Percentiles rank a stretch among this genome's conserved stretches.
Evolutionary conservation across 306 rosid species (phyloP).

Genomic region (Castanea crenata): DNA sequence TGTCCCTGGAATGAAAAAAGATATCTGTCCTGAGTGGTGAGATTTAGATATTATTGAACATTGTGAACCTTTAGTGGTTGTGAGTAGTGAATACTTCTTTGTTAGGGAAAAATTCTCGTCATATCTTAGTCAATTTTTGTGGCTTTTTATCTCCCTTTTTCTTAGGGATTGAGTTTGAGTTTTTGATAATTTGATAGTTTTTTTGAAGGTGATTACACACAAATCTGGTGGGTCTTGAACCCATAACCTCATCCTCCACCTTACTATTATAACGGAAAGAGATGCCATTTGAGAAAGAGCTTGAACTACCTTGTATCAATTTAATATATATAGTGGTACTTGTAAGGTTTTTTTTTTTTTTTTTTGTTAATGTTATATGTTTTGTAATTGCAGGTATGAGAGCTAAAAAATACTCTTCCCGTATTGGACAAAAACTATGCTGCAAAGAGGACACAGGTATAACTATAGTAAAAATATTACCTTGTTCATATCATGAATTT

Average conservation of each 20-base stretch:
- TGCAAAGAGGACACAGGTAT: slow-evolving; percentile 67
- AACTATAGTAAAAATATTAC: neutral
- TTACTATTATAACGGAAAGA: no score
- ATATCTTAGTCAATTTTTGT: no score
- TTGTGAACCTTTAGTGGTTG: neutral
- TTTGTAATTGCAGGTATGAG: slow-evolving; percentile 56
- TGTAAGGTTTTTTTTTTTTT: neutral
- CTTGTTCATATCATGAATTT: neutral
- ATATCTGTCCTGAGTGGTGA: neutral
- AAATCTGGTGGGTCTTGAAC: no score
- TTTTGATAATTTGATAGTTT: no score
- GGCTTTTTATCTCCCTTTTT: no score
- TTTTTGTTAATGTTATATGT: slow-evolving; percentile 3
- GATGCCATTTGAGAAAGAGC: no score
- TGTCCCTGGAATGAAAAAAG: neutral
- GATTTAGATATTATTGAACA: neutral
- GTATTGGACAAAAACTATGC: slow-evolving; percentile 84
- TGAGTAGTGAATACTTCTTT: no score
- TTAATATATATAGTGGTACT: neutral
- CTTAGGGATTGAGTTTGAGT: no score
- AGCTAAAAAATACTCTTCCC: slow-evolving; percentile 65
- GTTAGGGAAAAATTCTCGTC: no score
- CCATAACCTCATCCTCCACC: no score
- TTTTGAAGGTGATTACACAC: no score
- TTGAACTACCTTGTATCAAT: neutral